Evolutionary conservation across 2,329 filamentous ascomycete species (phyloP).

Genomic region (Dactylellina cionopaga): DNA sequence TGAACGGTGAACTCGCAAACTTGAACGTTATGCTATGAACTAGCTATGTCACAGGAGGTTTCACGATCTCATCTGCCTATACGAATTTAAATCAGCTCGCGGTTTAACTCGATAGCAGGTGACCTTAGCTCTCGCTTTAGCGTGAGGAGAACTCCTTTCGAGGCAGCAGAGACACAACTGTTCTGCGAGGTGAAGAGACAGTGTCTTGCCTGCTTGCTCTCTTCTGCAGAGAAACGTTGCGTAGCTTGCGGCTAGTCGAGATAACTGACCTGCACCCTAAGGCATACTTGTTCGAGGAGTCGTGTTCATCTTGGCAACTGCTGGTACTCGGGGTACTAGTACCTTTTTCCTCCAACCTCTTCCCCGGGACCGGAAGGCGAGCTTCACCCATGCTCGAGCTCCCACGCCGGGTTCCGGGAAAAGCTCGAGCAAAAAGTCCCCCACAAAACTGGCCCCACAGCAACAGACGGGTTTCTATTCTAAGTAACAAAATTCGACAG

Average conservation of each 20-base stretch:
- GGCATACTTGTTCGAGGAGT: background rate
- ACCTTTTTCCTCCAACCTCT: background rate
- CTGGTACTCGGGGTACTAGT: conserved; percentile 26
- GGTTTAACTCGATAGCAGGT: conserved; percentile 4
- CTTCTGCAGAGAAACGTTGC: no score
- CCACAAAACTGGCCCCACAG: conserved; percentile 33
- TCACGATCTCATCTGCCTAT: conserved; percentile 12
- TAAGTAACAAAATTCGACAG: conserved; percentile 46
- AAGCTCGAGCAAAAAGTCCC: conserved; percentile 15
- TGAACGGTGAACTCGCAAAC: background rate
- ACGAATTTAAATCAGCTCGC: background rate
- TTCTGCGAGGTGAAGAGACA: conserved; percentile 34
- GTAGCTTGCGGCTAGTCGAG: background rate
- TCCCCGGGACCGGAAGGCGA: background rate
- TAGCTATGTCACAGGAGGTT: conserved; percentile 11
- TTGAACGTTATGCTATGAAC: background rate
- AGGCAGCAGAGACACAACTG: conserved; percentile 31
- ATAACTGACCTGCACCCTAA: background rate
- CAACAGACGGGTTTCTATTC: conserved; percentile 35
- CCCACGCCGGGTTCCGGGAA: conserved; percentile 1
- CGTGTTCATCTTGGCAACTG: conserved; percentile 1
- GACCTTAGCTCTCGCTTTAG: background rate
- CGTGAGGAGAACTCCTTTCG: background rate
- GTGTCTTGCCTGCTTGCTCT: conserved; percentile 8
- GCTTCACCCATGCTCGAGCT: conserved; percentile 6